Base-by-base conservation (phyloP, 2,329 filamentous ascomycete genomes). In the Verticillium klebahnii region DNA sequence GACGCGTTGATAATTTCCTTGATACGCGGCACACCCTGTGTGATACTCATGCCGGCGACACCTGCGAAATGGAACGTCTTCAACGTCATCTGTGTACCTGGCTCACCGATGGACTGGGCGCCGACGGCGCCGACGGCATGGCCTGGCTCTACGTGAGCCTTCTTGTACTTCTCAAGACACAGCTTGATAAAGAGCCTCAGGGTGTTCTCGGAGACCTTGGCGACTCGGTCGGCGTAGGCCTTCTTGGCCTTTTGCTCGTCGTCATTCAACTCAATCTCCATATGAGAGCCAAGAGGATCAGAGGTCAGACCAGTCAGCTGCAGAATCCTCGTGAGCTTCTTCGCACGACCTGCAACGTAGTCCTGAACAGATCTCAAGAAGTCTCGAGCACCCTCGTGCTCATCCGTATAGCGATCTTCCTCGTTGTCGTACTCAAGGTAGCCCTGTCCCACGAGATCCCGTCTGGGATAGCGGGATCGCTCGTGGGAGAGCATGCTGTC, bases 1-100 rank as follows among this genome's bases (percentile, higher is more conserved):
- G 93, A 97, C 6, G 95, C 95, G 77, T 99, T 99, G 87, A 99
- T 99, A 68, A 99, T 99, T 82, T 99, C 95, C 79, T 99, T 99
- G 81, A 99, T 99, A 88, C 95, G 94, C 1, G 95, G 95, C 7
- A 99, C 95, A 91, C 95, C 95, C 72, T 97, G 92, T 0, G 95
- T 99, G 72, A 99, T 97, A 84, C 92, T 97, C 95, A 99, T 98
- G 74, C 94, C 94, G 54, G 95, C 95, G 66, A 99, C 95, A 90
- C 95, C 95, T 73, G 95, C 95, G 81, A 99, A 99, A 90, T 98
- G 95, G 87, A 98, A 98, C 73, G 95, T 98, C 79, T 98, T 98
- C 66, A 99, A 80, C 1, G 95, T 99, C 95, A 99, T 99, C 76
- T 99, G 95, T 0, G 95, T 99, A 73, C 95, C 95, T 0, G 95